Evolutionary conservation across 768 basidiomycete genomes (phyloP), one percentile per base, ranked within the genome.

Genomic region (Boletus reticuloceps): DNA sequence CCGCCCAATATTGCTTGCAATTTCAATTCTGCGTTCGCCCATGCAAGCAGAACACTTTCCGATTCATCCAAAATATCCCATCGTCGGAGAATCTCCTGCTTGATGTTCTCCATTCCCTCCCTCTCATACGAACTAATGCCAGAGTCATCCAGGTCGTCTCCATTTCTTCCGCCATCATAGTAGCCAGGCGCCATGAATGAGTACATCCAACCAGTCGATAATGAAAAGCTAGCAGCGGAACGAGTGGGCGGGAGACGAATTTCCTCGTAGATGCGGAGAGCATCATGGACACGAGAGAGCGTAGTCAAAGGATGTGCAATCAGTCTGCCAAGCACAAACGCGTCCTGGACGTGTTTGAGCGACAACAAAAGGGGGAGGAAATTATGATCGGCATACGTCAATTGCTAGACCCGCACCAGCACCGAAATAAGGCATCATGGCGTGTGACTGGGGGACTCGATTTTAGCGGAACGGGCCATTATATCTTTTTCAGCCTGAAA

Each of bases 351-450:
- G 16, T 42, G 4, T 34, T 31, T 45, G 34, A 40, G 36, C 5
- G 32, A 16, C 31, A n/a, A 25, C 8, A 8, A 1, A 5, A 17
- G 61, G 6, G 32, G 6, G 14, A 17, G 5, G 1, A 2, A 0
- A 16, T 22, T 0, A 12, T 50, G 22, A 58, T 9, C 1, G 27
- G 27, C 42, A 9, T 20, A 68, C 66, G 12, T 67, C 63, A 5
- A 69, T 62, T 19, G 68, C 65, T 56, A 62, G 68, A 3, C 60
- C 68, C 11, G 60, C 68, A 9, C 66, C 68, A 11, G 63, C 63
- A 41, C 60, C 66, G 3, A 60, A 34, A 39, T 64, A 49, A 29
- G 68, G 68, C 2, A 54, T 31, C 65, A 69, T 69, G 13, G 68
- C 68, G n/a, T 68, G 68, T 36, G 54, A 53, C 64, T 66, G 34